A percentile compares a stretch with the other conserved stretches of the same genome.
Evolutionary conservation across 306 rosid species (phyloP).

Genomic region (Psophocarpus tetragonolobus): DNA sequence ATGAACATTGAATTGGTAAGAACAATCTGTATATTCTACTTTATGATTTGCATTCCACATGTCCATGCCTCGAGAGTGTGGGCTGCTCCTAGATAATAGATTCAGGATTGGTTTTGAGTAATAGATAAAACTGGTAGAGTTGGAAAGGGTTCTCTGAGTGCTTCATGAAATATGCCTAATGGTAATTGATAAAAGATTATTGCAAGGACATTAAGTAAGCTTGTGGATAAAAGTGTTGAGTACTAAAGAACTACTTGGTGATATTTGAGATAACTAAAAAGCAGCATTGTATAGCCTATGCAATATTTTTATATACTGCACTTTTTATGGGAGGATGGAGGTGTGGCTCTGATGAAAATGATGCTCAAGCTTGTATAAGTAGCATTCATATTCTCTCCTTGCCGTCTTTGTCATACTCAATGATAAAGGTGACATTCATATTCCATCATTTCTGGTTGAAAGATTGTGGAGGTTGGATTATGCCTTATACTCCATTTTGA

Average conservation of each 20-base stretch:
- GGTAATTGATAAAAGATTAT: slow-evolving; percentile 18
- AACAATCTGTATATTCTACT: neutral
- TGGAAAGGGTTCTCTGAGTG: slow-evolving; percentile 28
- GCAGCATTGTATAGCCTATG: neutral
- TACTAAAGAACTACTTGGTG: neutral
- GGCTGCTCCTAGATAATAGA: neutral
- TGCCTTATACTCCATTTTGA: slow-evolving; percentile 9
- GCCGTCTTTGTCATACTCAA: neutral
- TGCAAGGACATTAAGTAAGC: slow-evolving; percentile 6
- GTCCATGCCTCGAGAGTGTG: slow-evolving; percentile 1
- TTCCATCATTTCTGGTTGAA: neutral
- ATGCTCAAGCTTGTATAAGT: slow-evolving; percentile 6
- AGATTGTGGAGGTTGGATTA: neutral
- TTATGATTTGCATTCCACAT: slow-evolving; percentile 1
- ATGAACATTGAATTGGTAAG: neutral
- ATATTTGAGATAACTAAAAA: slow-evolving; percentile 8
- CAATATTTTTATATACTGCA: neutral
- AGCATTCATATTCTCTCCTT: neutral
- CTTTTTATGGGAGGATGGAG: neutral
- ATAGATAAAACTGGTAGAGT: slow-evolving; percentile 21
- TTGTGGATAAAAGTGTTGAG: slow-evolving; percentile 13
- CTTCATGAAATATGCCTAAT: slow-evolving; percentile 7
- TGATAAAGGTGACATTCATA: slow-evolving; percentile 24
- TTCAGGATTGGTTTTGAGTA: slow-evolving; percentile 7
- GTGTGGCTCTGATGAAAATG: slow-evolving; percentile 33